These are phyloP conservation scores for Coniella vitis DNA, from an alignment of 2,329 filamentous ascomycete species.

Conservation along the genomic window DNA sequence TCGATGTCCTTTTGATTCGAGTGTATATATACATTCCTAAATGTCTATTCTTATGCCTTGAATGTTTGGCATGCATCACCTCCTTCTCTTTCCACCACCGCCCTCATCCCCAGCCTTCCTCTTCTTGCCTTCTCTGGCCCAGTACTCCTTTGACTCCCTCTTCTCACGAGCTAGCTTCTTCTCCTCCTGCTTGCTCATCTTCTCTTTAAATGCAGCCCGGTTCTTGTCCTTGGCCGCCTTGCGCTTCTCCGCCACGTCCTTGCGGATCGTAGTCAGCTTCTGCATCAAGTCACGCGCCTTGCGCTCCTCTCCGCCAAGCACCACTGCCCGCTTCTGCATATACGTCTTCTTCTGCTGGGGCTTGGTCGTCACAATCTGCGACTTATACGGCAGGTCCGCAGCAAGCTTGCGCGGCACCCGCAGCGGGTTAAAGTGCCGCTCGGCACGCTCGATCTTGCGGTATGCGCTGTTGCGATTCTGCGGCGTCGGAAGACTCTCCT, in stretches of 20 bases:
- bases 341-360: constrained; percentile 79
- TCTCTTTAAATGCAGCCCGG: constrained; percentile 71
- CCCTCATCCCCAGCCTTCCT: constrained; percentile 38
- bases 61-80: no score
- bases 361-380: constrained; percentile 77
- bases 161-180: constrained; percentile 84
- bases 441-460: constrained; percentile 57
- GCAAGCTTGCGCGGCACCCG: constrained; percentile 73
- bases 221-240: constrained; percentile 82
- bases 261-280: constrained; percentile 83
- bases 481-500: constrained; percentile 68
- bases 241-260: constrained; percentile 83
- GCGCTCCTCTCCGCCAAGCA: constrained; percentile 79
- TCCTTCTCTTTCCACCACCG: constrained; percentile 34
- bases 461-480: constrained; percentile 81
- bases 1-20: not conserved
- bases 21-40: not conserved
- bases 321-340: constrained; percentile 91
- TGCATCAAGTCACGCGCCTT: constrained; percentile 83
- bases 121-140: constrained; percentile 81
- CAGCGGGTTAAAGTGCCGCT: constrained; percentile 72
- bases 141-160: constrained; percentile 86
- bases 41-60: not conserved
- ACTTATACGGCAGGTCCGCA: constrained; percentile 83
- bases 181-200: constrained; percentile 74